Conservation (phyloP, 805 yeast genomes). For the Hanseniaspora nectarophila region DNA sequence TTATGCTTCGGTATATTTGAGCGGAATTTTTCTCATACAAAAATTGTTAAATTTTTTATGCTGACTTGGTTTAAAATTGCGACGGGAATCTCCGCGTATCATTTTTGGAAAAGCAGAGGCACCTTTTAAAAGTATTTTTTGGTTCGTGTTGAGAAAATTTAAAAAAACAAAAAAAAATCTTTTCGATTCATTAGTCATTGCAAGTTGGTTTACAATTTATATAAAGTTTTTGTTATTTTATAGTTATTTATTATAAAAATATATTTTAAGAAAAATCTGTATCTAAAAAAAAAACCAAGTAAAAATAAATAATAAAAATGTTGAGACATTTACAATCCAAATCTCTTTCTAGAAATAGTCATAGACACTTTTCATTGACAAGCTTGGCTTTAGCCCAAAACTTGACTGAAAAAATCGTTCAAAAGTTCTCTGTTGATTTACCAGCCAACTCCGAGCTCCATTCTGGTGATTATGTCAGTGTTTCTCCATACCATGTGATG, state of each 20-base stretch:
- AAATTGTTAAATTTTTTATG: too few species aligned
- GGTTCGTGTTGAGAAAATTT: neutral
- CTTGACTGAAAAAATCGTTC: constrained; percentile 90
- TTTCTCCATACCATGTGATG: constrained; percentile 95
- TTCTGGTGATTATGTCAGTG: constrained; percentile 90
- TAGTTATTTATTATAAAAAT: too few species aligned
- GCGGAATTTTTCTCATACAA: too few species aligned
- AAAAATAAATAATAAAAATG: neutral
- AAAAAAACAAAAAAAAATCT: too few species aligned
- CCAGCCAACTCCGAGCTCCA: constrained; percentile 64
- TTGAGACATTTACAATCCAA: neutral
- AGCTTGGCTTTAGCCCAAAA: constrained; percentile 41
- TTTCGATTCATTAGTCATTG: too few species aligned
- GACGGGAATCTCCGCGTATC: neutral
- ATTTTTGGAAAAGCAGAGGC: neutral
- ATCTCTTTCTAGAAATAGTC: neutral
- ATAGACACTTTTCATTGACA: neutral
- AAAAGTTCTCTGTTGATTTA: constrained; percentile 77
- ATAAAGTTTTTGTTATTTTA: too few species aligned
- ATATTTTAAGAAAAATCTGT: too few species aligned
- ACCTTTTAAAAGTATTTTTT: neutral
- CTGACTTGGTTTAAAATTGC: neutral
- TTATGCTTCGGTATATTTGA: neutral
- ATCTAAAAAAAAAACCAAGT: neutral
- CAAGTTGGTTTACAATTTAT: too few species aligned